phyloP scores from a whole-genome alignment of 2,329 filamentous ascomycete species.

The Fusarium camptoceras region DNA sequence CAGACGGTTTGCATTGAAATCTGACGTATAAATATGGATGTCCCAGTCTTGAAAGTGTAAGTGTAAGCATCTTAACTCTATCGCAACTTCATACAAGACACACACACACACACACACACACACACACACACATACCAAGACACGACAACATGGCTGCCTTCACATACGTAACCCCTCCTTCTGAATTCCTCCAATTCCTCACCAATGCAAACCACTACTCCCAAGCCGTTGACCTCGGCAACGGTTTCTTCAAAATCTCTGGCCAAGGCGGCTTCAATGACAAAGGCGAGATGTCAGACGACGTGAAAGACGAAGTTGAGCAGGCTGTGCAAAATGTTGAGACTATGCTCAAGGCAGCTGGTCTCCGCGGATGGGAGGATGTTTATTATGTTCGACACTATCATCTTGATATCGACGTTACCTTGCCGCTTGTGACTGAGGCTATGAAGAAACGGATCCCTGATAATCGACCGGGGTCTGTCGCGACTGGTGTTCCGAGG shows the following conservation, averaged over 20 bases:
- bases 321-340: constrained; percentile 43
- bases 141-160: constrained; percentile 8
- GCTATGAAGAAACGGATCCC: constrained; percentile 28
- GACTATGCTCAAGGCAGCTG: constrained; percentile 38
- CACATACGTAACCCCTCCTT: constrained; percentile 16
- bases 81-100: not conserved
- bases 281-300: constrained; percentile 28
- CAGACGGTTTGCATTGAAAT: not conserved
- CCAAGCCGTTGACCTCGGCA: constrained; percentile 40
- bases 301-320: constrained; percentile 26
- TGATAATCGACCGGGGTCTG: constrained; percentile 21
- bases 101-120: too few relatives aligned
- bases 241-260: constrained; percentile 42
- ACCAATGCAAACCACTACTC: constrained; percentile 40
- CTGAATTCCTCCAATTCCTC: constrained; percentile 2
- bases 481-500: constrained; percentile 19
- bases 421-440: constrained; percentile 16
- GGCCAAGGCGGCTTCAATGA: constrained; percentile 43
- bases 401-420: constrained; percentile 38
- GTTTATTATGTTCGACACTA: constrained; percentile 45
- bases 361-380: constrained; percentile 46
- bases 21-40: not conserved
- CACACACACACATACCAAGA: too few relatives aligned
- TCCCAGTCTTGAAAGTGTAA: not conserved
- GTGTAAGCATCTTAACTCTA: not conserved